Evolutionary conservation across 139 green algal species (phyloP), one percentile per base, ranked within the genome.

Genomic region (Yamagishiella unicocca): DNA sequence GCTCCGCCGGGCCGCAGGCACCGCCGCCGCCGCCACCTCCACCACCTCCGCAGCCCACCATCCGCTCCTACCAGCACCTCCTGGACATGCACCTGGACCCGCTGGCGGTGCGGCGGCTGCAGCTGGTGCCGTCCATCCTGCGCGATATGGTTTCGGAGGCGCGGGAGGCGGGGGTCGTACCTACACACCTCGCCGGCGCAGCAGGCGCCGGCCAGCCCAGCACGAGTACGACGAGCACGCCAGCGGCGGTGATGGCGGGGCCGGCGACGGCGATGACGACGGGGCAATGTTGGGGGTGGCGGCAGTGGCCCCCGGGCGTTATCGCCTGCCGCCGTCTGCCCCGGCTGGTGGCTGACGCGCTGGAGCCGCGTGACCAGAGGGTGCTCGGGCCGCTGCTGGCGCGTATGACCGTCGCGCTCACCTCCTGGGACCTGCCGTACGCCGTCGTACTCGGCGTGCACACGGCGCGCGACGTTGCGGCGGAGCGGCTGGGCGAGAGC

Each of bases 381-480:
- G 38, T 78, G 38, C 70, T 82, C 31, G 50, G 53, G 8, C 53
- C 50, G 31, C 76, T 54, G 33, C 76, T 71, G 53, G 76, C 74
- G 70, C 70, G 70, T 31, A 55, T 38, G 38, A 31, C 70, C 10
- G 25, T 38, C 70, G 25, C 70, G 42, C 38, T 78, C 22, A 31
- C 54, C 4, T 78, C 70, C 70, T 78, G 38, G 38, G 70, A 78
- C 35, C 70, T 78, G 37, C 70, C 70, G 70, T 78, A 78, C 42
- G 70, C 70, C 33, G 38, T 78, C 70, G 70, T 78, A 55, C 70
- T 78, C 6, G 70, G 29, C 27, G 70, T 78, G 24, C 70, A 78
- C 22, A 40, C 70, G 70, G 70, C 38, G 14, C 70, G 70, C 24
- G 70, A 78, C 25, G 25, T 78, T 38, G 21, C 27, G 35, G 24